Evolutionary conservation across 306 rosid genomes (phyloP).

Genomic region (Quercus engelmannii): DNA sequence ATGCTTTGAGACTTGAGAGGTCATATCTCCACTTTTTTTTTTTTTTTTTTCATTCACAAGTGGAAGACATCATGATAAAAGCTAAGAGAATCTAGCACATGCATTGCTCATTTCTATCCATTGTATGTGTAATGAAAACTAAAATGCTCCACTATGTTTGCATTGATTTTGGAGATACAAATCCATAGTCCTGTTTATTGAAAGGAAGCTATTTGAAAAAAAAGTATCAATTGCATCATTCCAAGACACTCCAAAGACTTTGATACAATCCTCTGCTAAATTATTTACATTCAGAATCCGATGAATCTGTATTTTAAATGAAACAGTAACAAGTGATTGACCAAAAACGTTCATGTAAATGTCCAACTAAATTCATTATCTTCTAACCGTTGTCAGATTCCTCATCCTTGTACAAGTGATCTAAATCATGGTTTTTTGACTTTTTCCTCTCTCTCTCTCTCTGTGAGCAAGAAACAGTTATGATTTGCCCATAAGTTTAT

Average conservation of each 20-base stretch:
- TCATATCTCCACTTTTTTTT: background rate
- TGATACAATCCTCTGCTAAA: background rate
- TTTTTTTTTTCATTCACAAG: background rate
- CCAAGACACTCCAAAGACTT: background rate
- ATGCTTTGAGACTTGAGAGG: constrained; percentile 25
- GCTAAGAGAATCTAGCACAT: constrained; percentile 11
- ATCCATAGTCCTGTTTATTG: too few species aligned
- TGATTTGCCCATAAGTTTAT: background rate
- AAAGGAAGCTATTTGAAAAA: too few species aligned
- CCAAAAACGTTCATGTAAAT: background rate
- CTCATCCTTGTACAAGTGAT: too few species aligned
- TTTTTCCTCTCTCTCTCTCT: background rate
- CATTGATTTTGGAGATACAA: background rate
- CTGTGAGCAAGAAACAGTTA: background rate
- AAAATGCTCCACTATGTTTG: background rate
- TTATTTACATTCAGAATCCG: background rate
- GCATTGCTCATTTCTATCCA: background rate
- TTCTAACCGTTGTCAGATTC: too few species aligned
- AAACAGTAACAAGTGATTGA: background rate
- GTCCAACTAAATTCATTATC: too few species aligned
- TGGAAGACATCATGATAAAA: constrained; percentile 14
- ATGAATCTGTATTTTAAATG: background rate
- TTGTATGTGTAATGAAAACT: background rate
- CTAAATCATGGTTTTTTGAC: background rate
- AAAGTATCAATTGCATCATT: too few species aligned